A percentile compares a stretch with the other conserved stretches of the same genome.
These are phyloP conservation scores for Friedmanniomyces endolithicus DNA, from an alignment of 495 filamentous ascomycete genomes.

Conservation along the genomic window DNA sequence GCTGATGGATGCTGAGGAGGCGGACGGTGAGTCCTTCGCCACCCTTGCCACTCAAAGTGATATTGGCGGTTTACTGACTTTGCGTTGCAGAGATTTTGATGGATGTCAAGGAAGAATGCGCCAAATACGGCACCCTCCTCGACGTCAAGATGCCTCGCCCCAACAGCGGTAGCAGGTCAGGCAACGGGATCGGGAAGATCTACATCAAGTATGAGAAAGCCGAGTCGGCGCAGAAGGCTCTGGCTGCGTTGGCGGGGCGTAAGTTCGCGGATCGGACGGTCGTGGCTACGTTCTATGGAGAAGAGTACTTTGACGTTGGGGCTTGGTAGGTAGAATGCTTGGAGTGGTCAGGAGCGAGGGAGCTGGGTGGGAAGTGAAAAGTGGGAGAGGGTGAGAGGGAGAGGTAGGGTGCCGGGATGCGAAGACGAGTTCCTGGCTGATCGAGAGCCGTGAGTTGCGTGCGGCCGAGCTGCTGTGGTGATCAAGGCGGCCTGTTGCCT, in stretches of 20 bases:
- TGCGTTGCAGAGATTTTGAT: constrained; percentile 68
- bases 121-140: constrained; percentile 73
- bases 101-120: constrained; percentile 81
- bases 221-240: constrained; percentile 69
- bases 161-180: constrained; percentile 62
- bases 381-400: too few relatives aligned
- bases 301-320: constrained; percentile 35
- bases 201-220: constrained; percentile 80
- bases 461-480: too few relatives aligned
- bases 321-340: constrained; percentile 24
- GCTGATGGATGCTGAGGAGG: constrained; percentile 83
- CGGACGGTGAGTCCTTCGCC: constrained; percentile 54
- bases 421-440: too few relatives aligned
- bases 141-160: constrained; percentile 87
- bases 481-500: too few relatives aligned
- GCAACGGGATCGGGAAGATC: constrained; percentile 91
- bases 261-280: constrained; percentile 95
- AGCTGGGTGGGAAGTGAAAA: too few relatives aligned
- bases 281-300: constrained; percentile 88
- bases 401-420: too few relatives aligned
- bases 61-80: not conserved
- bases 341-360: not conserved
- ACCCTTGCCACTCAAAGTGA: not conserved
- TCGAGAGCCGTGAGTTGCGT: too few relatives aligned
- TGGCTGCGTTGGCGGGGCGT: constrained; percentile 75